A percentile compares a stretch with the other conserved stretches of the same genome.
Evolutionary conservation across 225 moss, liverwort and hornwort genomes (phyloP).

Genomic region (Rhytidiadelphus loreus): DNA sequence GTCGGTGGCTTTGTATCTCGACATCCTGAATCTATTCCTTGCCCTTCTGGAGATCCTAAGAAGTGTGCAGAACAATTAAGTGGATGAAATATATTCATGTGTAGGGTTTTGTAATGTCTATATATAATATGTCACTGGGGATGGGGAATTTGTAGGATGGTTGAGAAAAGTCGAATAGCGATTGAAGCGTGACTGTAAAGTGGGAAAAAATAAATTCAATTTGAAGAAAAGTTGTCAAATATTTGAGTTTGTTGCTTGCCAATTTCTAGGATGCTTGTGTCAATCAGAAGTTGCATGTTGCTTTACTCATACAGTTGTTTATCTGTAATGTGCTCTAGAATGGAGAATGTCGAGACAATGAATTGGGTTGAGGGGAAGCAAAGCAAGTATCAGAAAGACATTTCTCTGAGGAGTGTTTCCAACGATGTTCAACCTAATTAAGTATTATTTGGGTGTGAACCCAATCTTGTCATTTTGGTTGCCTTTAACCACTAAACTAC

Average conservation of each 20-base stretch:
- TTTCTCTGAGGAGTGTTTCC: neutral
- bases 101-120: neutral
- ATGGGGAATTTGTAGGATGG: neutral
- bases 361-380: neutral
- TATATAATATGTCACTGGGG: neutral
- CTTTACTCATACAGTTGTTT: neutral
- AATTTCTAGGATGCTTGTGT: neutral
- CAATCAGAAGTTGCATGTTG: neutral
- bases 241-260: neutral
- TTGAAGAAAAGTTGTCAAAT: neutral
- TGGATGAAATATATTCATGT: neutral
- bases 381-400: neutral
- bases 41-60: constrained; percentile 65
- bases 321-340: constrained; percentile 5
- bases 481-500: neutral
- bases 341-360: constrained; percentile 1
- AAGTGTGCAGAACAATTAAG: constrained; percentile 25
- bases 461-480: too few relatives aligned
- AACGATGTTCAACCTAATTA: neutral
- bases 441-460: neutral
- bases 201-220: neutral
- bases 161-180: neutral
- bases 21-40: constrained; percentile 88
- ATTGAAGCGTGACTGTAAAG: constrained; percentile 4
- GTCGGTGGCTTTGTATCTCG: constrained; percentile 92